Percentiles rank a stretch among this genome's conserved stretches.
Conservation (phyloP, 139 green algal genomes). For the Auxenochlorella protothecoides region DNA sequence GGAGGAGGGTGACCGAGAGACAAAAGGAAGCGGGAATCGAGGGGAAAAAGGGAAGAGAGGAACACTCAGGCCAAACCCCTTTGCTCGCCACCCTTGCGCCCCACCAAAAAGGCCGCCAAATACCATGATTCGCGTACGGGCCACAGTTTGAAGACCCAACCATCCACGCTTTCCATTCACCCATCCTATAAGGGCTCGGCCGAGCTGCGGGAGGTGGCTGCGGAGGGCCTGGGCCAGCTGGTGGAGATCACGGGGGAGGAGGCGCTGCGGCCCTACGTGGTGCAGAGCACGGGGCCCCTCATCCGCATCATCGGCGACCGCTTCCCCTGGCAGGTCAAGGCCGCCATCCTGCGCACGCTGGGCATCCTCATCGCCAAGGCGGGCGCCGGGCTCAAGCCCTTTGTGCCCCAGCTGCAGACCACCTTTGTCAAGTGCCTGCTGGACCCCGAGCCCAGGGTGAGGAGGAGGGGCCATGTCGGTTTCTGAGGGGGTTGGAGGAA, state of each 20-base stretch:
- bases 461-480: constrained; percentile 1
- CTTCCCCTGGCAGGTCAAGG: constrained; percentile 65
- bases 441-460: constrained; percentile 43
- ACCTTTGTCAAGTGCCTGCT: constrained; percentile 95
- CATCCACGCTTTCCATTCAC: not conserved
- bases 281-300: constrained; percentile 76
- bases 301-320: constrained; percentile 92
- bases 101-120: no score
- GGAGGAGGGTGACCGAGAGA: not conserved
- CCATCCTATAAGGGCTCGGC: constrained; percentile 34
- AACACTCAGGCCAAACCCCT: no score
- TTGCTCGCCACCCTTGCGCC: no score
- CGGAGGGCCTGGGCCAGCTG: constrained; percentile 84
- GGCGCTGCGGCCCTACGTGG: constrained; percentile 78
- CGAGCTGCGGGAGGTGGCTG: constrained; percentile 77
- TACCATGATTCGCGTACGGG: no score
- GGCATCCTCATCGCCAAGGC: constrained; percentile 75
- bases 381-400: constrained; percentile 80
- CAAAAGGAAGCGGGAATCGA: no score
- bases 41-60: no score
- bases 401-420: constrained; percentile 96
- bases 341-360: constrained; percentile 82
- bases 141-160: no score
- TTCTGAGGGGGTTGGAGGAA: no score
- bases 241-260: constrained; percentile 66